Base-by-base conservation (phyloP, 768 basidiomycete genomes). In the Agaricus sinodeliciosus region DNA sequence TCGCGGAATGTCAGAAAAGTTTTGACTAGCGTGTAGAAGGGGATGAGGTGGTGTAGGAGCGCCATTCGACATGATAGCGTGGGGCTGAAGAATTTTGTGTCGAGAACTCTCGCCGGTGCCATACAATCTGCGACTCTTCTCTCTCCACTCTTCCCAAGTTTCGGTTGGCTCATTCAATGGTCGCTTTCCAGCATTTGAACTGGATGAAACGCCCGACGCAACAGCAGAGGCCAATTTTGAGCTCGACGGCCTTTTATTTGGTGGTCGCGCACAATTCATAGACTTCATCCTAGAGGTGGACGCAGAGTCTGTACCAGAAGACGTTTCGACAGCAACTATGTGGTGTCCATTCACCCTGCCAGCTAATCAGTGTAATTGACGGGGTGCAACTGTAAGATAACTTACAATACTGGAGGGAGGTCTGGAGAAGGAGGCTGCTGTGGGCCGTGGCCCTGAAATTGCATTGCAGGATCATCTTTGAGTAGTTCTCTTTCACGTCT, bases 381-480 rank as follows among this genome's bases (percentile, higher is more conserved):
- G 11, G 31, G 34, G 36, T 22, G 5, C 3, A 22, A 6, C 18
- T 7, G 22, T 18, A n/a, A 37, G 11, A n/a, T 26, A 25, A 37
- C 47, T 36, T 48, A 48, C 47, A n/a, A 6, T 5, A 34, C 49
- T 4, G 27, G 22, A 34, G 26, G 49, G 2, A 39, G 37, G 37
- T n/a, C 37, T n/a, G 39, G 25, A 36, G 50, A 43, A n/a, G 31
- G 43, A 7, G 50, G 50, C 36, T 36, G 28, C 3, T 18, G 45
- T 47, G 13, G 46, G 1, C n/a, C 45, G 28, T 28, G 51, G 13
- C 44, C 52, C 9, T 48, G 46, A 28, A 48, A 41, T 43, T 41
- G 43, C 65, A 80, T 69, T 31, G 78, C 78, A 35, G 81, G 80
- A 60, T 84, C 77, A 45, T 78, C 80, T 49, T 82, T 77, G n/a